Percentiles rank a stretch among this genome's conserved stretches.
phyloP scores from a whole-genome alignment of 2,329 filamentous ascomycete species.

The Trichoderma koningii region DNA sequence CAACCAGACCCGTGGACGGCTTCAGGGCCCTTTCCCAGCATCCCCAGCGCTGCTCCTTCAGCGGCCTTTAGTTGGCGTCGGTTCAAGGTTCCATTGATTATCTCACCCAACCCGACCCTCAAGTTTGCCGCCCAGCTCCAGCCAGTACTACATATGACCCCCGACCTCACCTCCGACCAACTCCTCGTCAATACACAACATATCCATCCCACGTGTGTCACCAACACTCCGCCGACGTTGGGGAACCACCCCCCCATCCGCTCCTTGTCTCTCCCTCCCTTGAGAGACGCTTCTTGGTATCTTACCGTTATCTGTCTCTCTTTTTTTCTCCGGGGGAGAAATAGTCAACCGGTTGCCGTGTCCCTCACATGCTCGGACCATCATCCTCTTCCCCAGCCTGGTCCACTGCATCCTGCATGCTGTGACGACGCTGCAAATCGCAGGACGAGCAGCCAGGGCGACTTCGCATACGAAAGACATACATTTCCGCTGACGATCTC shows the following conservation, averaged over 20 bases:
- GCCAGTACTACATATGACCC: too few species aligned
- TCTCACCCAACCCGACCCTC: too few species aligned
- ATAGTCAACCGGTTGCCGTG: too few species aligned
- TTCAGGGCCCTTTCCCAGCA: too few species aligned
- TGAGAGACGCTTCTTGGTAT: not conserved
- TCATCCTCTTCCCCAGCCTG: constrained; percentile 7
- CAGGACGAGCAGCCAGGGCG: not conserved
- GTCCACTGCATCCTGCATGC: constrained; percentile 7
- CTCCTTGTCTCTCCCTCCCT: constrained; percentile 19
- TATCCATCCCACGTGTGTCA: constrained; percentile 4
- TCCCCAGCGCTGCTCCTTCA: too few species aligned
- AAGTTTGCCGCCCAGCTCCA: not conserved
- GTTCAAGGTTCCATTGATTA: too few species aligned
- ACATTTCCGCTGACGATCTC: not conserved
- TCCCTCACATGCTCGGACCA: constrained; percentile 7
- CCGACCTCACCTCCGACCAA: not conserved
- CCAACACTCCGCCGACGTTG: not conserved
- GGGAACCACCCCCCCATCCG: not conserved
- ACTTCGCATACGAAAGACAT: not conserved
- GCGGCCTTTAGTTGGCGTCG: too few species aligned
- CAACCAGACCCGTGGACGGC: too few species aligned
- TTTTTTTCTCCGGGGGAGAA: not conserved
- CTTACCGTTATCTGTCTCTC: not conserved
- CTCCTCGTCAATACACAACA: not conserved
- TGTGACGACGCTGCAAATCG: not conserved